Evolutionary conservation across 78 protist species (phyloP).

Genomic region (Ministeria vibrans): DNA sequence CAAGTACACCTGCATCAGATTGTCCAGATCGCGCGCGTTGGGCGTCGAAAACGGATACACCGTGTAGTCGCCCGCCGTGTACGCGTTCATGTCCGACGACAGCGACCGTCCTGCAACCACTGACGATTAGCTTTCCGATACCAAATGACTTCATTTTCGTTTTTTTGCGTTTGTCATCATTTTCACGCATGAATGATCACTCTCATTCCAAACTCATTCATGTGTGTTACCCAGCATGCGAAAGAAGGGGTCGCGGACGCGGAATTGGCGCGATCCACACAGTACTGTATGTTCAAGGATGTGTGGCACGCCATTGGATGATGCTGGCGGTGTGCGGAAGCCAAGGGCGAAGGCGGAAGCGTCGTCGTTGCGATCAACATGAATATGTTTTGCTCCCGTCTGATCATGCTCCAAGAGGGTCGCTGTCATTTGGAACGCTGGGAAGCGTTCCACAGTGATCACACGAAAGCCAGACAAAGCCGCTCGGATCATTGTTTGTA

Average conservation of each 20-base stretch:
- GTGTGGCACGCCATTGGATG: constrained; percentile 81
- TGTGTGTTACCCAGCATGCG: too few species aligned
- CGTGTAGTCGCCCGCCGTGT: constrained; percentile 69
- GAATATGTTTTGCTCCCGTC: constrained; percentile 24
- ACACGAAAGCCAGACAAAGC: too few species aligned
- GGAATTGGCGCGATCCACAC: constrained; percentile 82
- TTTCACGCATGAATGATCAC: too few species aligned
- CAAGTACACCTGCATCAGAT: constrained; percentile 65
- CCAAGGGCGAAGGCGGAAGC: constrained; percentile 40
- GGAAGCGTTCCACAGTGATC: too few species aligned
- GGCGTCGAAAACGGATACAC: constrained; percentile 80
- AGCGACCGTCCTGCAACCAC: constrained; percentile 46
- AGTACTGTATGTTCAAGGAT: constrained; percentile 89
- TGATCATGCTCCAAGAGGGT: neutral
- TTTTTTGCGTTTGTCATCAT: too few species aligned
- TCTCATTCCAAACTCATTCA: too few species aligned
- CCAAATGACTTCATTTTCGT: too few species aligned
- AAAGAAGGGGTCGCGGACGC: constrained; percentile 83
- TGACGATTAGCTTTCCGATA: too few species aligned
- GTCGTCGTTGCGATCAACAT: constrained; percentile 22
- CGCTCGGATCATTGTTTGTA: too few species aligned
- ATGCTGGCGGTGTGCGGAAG: constrained; percentile 63
- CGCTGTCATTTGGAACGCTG: too few species aligned
- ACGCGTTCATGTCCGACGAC: constrained; percentile 55
- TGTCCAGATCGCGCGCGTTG: constrained; percentile 63